Percentiles rank a stretch among this genome's conserved stretches.
phyloP scores from a whole-genome alignment of 352 stramenopile species.

The Thalassiosira mediterranea region DNA sequence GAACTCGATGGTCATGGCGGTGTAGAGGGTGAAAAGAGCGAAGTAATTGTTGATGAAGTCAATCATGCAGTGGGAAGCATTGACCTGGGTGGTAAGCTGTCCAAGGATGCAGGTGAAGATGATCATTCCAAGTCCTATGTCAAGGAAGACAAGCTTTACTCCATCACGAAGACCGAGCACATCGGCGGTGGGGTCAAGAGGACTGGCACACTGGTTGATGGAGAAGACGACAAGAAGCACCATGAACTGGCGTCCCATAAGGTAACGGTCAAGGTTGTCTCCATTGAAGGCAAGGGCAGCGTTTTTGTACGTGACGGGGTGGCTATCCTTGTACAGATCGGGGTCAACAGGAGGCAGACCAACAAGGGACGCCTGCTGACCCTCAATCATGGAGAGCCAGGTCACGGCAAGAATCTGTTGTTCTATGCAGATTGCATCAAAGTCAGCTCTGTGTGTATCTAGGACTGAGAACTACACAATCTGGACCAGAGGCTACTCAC shows the following conservation, averaged over 20 bases:
- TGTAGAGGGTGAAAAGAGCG: slow-evolving; percentile 63
- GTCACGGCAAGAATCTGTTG: slow-evolving; percentile 33
- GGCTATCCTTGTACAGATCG: slow-evolving; percentile 61
- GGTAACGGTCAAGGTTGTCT: slow-evolving; percentile 70
- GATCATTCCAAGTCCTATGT: slow-evolving; percentile 44
- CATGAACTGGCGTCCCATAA: slow-evolving; percentile 74
- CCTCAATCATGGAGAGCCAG: slow-evolving; percentile 70
- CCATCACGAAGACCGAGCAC: slow-evolving; percentile 32
- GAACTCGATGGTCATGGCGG: slow-evolving; percentile 61
- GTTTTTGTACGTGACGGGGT: slow-evolving; percentile 63
- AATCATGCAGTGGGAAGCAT: slow-evolving; percentile 64
- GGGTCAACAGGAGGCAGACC: slow-evolving; percentile 60
- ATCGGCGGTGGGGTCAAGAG: slow-evolving; percentile 23
- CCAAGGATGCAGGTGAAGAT: slow-evolving; percentile 51
- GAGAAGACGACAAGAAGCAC: slow-evolving; percentile 65
- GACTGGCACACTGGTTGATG: slow-evolving; percentile 50
- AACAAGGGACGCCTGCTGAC: slow-evolving; percentile 62
- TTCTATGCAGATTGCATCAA: neutral
- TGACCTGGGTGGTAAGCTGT: slow-evolving; percentile 68
- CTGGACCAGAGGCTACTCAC: slow-evolving; percentile 7
- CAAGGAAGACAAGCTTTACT: slow-evolving; percentile 48
- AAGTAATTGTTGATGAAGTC: slow-evolving; percentile 72
- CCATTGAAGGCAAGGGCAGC: slow-evolving; percentile 63
- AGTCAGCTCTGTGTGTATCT: neutral
- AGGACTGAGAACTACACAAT: neutral